Conservation (phyloP, 306 rosid genomes). For the Gleditsia sinensis region DNA sequence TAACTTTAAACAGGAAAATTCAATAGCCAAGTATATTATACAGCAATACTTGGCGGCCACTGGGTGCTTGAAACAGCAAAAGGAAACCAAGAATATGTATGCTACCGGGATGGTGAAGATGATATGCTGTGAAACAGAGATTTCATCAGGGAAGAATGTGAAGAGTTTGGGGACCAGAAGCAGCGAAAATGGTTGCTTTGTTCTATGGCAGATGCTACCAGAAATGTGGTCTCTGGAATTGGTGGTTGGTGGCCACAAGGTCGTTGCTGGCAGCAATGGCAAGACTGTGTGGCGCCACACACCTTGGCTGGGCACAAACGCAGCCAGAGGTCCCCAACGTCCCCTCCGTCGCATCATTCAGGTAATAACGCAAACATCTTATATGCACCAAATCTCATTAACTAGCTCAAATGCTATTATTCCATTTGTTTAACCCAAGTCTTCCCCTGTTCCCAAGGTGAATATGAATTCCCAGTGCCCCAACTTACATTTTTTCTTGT, state of each 20-base stretch:
- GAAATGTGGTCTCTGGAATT: conserved; percentile 94
- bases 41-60: conserved; percentile 93
- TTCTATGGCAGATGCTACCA: conserved; percentile 94
- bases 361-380: conserved; percentile 41
- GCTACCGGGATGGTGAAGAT: conserved; percentile 82
- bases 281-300: conserved; percentile 96
- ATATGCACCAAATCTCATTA: too few species aligned
- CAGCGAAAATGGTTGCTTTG: conserved; percentile 81
- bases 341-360: conserved; percentile 91
- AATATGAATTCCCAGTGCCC: too few species aligned
- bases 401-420: too few species aligned
- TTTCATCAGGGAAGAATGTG: conserved; percentile 79
- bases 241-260: conserved; percentile 84
- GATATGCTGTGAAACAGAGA: conserved; percentile 92
- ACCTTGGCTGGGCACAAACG: conserved; percentile 92
- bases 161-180: conserved; percentile 78
- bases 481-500: too few species aligned
- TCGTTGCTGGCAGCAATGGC: conserved; percentile 92
- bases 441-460: too few species aligned
- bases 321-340: conserved; percentile 95
- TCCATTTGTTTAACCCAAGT: too few species aligned
- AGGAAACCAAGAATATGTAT: conserved; percentile 80
- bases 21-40: conserved; percentile 85
- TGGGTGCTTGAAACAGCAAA: conserved; percentile 82
- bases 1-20: conserved; percentile 62